Percentiles rank a stretch among this genome's conserved stretches.
phyloP scores from a whole-genome alignment of 2,329 filamentous ascomycete genomes.

The Trichophyton rubrum region DNA sequence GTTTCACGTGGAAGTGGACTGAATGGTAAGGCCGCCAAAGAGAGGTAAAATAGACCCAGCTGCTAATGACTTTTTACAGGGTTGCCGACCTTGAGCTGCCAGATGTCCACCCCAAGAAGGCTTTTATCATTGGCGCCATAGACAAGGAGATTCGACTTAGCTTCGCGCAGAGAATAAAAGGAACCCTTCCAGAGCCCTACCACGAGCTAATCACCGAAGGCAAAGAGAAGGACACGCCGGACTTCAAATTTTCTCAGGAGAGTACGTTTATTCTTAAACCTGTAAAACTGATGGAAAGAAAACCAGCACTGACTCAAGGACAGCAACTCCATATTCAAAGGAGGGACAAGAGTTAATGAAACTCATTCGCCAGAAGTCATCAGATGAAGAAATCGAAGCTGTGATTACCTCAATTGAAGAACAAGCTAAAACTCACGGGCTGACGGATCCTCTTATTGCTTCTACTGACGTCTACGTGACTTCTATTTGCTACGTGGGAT shows the following conservation, averaged over 20 bases:
- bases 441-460: constrained; percentile 63
- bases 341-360: constrained; percentile 73
- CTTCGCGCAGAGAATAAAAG: constrained; percentile 91
- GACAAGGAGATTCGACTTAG: constrained; percentile 96
- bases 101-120: constrained; percentile 72
- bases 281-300: constrained; percentile 2
- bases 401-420: constrained; percentile 69
- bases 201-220: constrained; percentile 67
- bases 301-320: constrained; percentile 10
- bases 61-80: constrained; percentile 28
- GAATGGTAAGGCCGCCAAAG: constrained; percentile 55
- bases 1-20: constrained; percentile 98
- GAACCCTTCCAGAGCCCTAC: constrained; percentile 77
- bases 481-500: constrained; percentile 81
- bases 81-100: constrained; percentile 69
- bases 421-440: constrained; percentile 55
- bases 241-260: constrained; percentile 77
- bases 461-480: constrained; percentile 92
- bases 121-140: constrained; percentile 78
- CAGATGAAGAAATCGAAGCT: constrained; percentile 74
- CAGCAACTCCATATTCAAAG: constrained; percentile 65
- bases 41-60: neutral
- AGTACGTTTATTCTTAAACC: constrained; percentile 39
- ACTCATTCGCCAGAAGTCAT: constrained; percentile 69
- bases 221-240: constrained; percentile 90